Base-by-base conservation (phyloP, 2,329 filamentous ascomycete genomes). In the Trichoderma hamatum region DNA sequence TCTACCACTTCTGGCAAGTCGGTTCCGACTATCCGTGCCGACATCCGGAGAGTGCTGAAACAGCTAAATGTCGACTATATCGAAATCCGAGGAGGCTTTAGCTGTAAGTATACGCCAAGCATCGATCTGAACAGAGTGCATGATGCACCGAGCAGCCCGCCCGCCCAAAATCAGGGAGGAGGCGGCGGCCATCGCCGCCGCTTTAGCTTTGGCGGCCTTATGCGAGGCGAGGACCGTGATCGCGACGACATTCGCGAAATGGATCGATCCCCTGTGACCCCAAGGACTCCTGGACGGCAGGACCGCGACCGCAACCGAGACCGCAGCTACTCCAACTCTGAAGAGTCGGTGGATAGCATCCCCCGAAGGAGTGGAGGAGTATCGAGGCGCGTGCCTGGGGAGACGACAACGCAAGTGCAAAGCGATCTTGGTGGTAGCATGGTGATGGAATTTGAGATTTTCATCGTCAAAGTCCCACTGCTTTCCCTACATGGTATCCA, bases 401-500 rank as follows among this genome's bases (percentile, higher is more conserved):
- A 97, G 81, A 98, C 94, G 28, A 94, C 90, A 61, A 97, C 94
- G 3, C 93, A 96, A 70, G 94, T 97, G 28, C 93, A 97, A 78
- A 95, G 89, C 73, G 95, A 97, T 75, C 86, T 96, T 32, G 94
- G 94, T 3, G 91, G 89, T 69, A 95, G 89, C 79, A 90, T 97
- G 86, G 86, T 92, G 49, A 83, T 98, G 64, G 90, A 92, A 72
- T 99, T 98, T 77, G 96, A 99, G 78, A 97, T 98, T 72, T 90
- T 97, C 73, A 96, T 99, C 74, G 96, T 99, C 78, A 99, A 99
- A 82, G 94, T 99, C 30, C 96, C 96, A 14, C 83, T 99, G 63
- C 89, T 99, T 70, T 94, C 92, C 52, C 82, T 99, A 69, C 95
- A 99, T 77, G 96, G 96, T 60, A 94, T 99, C 71, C 96, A 98